phyloP scores from a whole-genome alignment of 495 filamentous ascomycete species.

The Rusavskia elegans region DNA sequence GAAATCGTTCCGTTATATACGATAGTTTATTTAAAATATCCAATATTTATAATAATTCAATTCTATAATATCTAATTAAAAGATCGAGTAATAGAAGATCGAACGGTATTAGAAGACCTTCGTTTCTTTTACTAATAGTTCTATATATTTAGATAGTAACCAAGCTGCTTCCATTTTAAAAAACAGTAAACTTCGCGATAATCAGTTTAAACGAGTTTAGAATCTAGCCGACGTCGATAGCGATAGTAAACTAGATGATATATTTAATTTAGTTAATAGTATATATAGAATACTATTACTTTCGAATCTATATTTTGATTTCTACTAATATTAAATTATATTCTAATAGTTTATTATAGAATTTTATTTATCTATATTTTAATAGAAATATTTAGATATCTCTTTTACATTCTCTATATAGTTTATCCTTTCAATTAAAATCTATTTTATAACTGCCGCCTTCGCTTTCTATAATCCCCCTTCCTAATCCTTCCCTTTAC shows the following conservation, averaged over 20 bases:
- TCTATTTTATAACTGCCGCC: conserved; percentile 81
- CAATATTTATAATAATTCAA: no score
- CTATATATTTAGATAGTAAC: conserved; percentile 68
- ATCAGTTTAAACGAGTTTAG: conserved; percentile 93
- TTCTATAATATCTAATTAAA: conserved; percentile 47
- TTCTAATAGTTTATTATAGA: no score
- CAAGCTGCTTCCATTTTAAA: conserved; percentile 90
- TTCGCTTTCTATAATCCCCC: conserved; percentile 62
- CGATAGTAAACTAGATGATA: conserved; percentile 92
- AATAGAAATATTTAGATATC: conserved; percentile 72
- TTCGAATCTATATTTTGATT: not conserved
- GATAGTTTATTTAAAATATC: no score
- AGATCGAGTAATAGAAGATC: conserved; percentile 88
- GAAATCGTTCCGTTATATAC: no score
- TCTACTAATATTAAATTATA: not conserved
- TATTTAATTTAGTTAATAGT: conserved; percentile 93
- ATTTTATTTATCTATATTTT: not conserved
- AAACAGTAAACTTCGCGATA: conserved; percentile 83
- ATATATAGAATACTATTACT: no score
- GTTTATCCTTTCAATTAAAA: conserved; percentile 92
- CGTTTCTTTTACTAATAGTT: conserved; percentile 60
- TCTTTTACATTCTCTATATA: conserved; percentile 75
- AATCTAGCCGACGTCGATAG: conserved; percentile 93
- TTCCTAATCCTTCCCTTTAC: conserved; percentile 64
- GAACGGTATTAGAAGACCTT: conserved; percentile 99